Conservation (phyloP, 805 yeast genomes). For the Teunomyces tritomae region DNA sequence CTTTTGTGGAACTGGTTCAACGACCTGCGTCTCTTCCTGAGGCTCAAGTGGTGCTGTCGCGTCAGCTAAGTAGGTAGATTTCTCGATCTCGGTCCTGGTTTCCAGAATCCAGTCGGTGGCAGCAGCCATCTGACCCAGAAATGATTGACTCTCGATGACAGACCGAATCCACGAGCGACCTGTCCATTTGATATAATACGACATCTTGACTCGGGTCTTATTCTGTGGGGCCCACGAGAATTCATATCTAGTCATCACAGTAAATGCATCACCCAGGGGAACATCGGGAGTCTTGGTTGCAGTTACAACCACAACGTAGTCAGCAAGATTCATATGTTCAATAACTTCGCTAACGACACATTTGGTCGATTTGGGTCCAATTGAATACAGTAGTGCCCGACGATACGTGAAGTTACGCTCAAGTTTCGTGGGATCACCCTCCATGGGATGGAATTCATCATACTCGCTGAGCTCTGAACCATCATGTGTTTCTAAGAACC, state of each 20-base stretch:
- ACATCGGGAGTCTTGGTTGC: conserved; percentile 73
- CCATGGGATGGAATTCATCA: conserved; percentile 31
- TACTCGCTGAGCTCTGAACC: conserved; percentile 56
- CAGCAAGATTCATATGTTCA: conserved; percentile 49
- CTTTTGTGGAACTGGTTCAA: not conserved
- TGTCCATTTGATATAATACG: conserved; percentile 64
- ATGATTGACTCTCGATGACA: conserved; percentile 71
- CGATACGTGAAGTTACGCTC: conserved; percentile 55
- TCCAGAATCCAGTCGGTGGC: conserved; percentile 50
- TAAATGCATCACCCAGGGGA: conserved; percentile 73
- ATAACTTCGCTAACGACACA: conserved; percentile 63
- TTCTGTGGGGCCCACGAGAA: conserved; percentile 64
- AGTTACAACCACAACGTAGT: conserved; percentile 50
- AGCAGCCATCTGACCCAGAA: conserved; percentile 68
- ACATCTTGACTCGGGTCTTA: conserved; percentile 49
- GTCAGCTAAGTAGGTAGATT: conserved; percentile 18
- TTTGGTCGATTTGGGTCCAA: conserved; percentile 75
- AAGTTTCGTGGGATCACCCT: conserved; percentile 34
- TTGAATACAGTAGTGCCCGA: conserved; percentile 63
- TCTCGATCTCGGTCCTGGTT: conserved; percentile 37
- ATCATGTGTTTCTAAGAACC: conserved; percentile 55
- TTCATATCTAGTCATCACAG: conserved; percentile 55
- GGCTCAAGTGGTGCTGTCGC: conserved; percentile 14
- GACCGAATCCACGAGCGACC: conserved; percentile 77
- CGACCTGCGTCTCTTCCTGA: not conserved